Evolutionary conservation across 345 rosid species (phyloP).

Genomic region (Gossypium ekmanianum): DNA sequence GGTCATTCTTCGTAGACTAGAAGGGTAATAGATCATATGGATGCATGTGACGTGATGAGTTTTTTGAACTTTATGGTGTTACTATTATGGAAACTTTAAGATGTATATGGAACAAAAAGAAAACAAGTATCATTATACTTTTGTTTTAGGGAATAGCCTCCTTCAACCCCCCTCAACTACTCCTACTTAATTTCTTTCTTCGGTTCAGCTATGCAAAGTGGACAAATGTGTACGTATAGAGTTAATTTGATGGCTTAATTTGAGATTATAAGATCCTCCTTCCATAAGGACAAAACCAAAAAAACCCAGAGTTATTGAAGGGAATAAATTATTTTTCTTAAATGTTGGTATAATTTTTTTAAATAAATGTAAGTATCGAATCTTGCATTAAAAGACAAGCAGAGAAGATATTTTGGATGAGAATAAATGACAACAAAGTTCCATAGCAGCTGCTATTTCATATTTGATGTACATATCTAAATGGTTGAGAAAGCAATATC

Average conservation of each 20-base stretch:
- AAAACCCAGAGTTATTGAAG: neutral
- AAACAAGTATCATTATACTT: neutral
- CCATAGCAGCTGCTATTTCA: no score
- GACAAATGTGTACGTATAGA: neutral
- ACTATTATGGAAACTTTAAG: neutral
- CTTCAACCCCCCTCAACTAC: conserved; percentile 11
- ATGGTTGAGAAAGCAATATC: no score
- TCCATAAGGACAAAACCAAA: neutral
- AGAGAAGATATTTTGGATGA: no score
- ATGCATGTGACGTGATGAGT: neutral
- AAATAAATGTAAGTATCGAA: neutral
- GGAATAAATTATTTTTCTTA: neutral
- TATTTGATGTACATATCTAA: no score
- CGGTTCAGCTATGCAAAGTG: neutral
- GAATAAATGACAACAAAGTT: no score
- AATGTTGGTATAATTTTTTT: neutral
- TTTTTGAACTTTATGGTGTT: neutral
- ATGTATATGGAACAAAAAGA: neutral
- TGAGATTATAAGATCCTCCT: neutral
- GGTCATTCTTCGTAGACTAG: neutral
- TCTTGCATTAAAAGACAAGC: no score
- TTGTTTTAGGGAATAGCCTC: neutral
- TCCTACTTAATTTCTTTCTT: conserved; percentile 15
- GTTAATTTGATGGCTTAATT: neutral
- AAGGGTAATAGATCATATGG: neutral